Conservation (phyloP, 192 early-diverging fungal genomes). For the Dimargaris xerosporica region DNA sequence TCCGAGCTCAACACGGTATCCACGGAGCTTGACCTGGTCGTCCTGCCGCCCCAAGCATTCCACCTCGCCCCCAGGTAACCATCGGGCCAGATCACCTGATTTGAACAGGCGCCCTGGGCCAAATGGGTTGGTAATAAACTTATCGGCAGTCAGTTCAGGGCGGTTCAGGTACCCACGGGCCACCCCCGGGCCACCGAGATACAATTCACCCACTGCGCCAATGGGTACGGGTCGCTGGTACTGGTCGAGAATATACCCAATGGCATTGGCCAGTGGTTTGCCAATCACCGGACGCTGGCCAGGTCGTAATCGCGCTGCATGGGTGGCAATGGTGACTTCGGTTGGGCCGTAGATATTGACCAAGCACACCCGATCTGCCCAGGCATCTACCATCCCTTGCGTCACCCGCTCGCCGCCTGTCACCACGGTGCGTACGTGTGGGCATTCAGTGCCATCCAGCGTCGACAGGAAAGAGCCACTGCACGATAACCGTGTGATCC, state of each 20-base stretch:
- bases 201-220: slow-evolving; percentile 20
- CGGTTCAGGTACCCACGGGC: slow-evolving; percentile 23
- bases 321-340: slow-evolving; percentile 4
- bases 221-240: slow-evolving; percentile 14
- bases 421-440: neutral
- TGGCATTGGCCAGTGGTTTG: slow-evolving; percentile 12
- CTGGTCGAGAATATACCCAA: slow-evolving; percentile 17
- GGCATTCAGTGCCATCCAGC: neutral
- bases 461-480: neutral
- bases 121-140: slow-evolving; percentile 23
- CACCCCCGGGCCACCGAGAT: slow-evolving; percentile 17
- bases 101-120: slow-evolving; percentile 20
- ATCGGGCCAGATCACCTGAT: slow-evolving; percentile 14
- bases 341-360: neutral
- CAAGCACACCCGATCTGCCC: neutral
- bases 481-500: neutral
- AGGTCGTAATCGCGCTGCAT: neutral
- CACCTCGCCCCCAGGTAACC: slow-evolving; percentile 19
- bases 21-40: slow-evolving; percentile 22
- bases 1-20: slow-evolving; percentile 19
- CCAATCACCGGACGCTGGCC: slow-evolving; percentile 14
- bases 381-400: neutral
- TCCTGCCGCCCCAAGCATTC: slow-evolving; percentile 20
- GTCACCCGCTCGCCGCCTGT: neutral
- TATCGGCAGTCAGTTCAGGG: no score